Percentiles rank a stretch among this genome's conserved stretches.
phyloP scores from a whole-genome alignment of 768 basidiomycete species.

The Boletellus ananiceps region DNA sequence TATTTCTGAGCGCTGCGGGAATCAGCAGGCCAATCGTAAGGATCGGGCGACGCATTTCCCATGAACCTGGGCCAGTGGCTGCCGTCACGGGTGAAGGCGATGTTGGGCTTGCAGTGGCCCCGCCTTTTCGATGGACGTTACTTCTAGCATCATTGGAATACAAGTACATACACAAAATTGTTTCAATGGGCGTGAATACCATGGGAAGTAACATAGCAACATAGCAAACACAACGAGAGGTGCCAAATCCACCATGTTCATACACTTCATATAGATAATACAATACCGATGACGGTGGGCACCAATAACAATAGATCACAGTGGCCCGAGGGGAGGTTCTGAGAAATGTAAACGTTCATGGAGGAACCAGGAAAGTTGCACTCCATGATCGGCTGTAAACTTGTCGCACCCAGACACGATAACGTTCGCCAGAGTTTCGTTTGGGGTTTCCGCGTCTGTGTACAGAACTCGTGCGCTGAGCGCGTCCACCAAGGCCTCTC shows the following conservation, averaged over 20 bases:
- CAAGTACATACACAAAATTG: not conserved
- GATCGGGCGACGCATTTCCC: conserved; percentile 23
- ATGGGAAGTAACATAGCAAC: not conserved
- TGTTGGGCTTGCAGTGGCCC: too few species aligned
- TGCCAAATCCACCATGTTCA: not conserved
- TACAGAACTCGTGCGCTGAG: conserved; percentile 44
- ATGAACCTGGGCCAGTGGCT: not conserved
- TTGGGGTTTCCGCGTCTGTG: conserved; percentile 31
- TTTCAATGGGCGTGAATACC: not conserved
- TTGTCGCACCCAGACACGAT: conserved; percentile 23
- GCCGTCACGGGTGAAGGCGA: not conserved
- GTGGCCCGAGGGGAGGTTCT: not conserved
- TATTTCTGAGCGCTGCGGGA: conserved; percentile 5
- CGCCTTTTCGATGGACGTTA: too few species aligned
- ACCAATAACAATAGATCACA: conserved; percentile 10
- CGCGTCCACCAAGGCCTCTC: conserved; percentile 51
- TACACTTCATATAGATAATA: not conserved
- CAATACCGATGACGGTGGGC: not conserved
- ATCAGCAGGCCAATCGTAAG: conserved; percentile 38
- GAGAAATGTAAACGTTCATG: conserved; percentile 24
- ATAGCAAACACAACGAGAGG: not conserved
- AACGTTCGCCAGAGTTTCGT: conserved; percentile 25
- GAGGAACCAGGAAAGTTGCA: conserved; percentile 25
- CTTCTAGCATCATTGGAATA: too few species aligned
- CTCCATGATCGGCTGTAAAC: conserved; percentile 18